A percentile compares a stretch with the other conserved stretches of the same genome.
These are phyloP conservation scores for Ostreobium quekettii DNA, from an alignment of 139 green algal genomes.

Conservation along the genomic window DNA sequence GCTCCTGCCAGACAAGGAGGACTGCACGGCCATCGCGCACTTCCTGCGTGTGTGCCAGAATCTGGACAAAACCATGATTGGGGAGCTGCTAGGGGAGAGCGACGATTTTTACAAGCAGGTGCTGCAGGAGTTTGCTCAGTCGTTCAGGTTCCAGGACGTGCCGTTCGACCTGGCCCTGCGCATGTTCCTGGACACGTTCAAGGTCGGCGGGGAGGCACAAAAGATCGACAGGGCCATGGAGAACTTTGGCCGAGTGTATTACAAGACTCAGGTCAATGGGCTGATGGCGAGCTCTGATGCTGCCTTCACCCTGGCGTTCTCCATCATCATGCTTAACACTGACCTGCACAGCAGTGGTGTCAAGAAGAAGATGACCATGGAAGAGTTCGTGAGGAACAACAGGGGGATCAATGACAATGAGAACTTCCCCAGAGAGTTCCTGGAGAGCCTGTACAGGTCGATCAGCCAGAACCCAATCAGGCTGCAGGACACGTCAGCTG, in stretches of 20 bases:
- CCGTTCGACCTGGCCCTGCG: constrained; percentile 7
- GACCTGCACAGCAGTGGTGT: constrained; percentile 85
- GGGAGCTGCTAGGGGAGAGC: constrained; percentile 86
- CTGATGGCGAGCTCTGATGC: constrained; percentile 38
- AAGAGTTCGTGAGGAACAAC: constrained; percentile 90
- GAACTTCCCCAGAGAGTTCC: constrained; percentile 74
- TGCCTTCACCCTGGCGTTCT: constrained; percentile 94
- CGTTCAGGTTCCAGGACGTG: constrained; percentile 63
- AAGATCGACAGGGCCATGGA: constrained; percentile 97
- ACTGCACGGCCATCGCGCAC: constrained; percentile 44
- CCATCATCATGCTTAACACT: constrained; percentile 98
- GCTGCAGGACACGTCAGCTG: no score
- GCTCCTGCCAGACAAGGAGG: constrained; percentile 61
- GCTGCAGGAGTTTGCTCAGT: constrained; percentile 48
- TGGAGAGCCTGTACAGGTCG: constrained; percentile 75
- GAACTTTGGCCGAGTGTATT: constrained; percentile 19
- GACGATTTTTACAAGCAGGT: constrained; percentile 76
- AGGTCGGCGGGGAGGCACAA: constrained; percentile 79
- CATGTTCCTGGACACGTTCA: constrained; percentile 55
- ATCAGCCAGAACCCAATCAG: no score
- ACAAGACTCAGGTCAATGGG: neutral
- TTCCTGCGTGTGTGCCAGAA: constrained; percentile 84
- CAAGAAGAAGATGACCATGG: constrained; percentile 71
- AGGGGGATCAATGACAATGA: constrained; percentile 85
- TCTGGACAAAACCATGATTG: constrained; percentile 77